These are phyloP conservation scores for Phaeosphaeria sp. DNA, from an alignment of 2,329 filamentous ascomycete species.

Conservation along the genomic window DNA sequence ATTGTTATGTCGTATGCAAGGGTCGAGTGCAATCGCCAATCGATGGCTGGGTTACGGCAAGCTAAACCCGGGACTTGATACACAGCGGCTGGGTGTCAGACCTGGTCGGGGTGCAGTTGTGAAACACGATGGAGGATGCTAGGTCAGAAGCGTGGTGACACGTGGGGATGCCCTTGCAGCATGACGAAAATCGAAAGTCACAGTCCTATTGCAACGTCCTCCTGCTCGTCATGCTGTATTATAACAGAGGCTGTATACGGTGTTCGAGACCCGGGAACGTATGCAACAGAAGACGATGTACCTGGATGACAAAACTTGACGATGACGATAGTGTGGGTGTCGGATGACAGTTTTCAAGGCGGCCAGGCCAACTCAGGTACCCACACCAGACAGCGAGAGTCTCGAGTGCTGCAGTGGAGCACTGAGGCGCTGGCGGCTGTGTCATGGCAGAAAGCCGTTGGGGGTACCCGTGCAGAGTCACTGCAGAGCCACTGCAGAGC, in stretches of 20 bases:
- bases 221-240: not conserved
- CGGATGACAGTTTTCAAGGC: conserved; percentile 8
- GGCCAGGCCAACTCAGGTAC: conserved; percentile 19
- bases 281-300: not conserved
- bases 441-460: conserved; percentile 2
- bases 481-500: not conserved
- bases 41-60: not conserved
- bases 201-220: conserved; percentile 2
- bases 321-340: not conserved
- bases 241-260: not conserved
- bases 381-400: conserved; percentile 40
- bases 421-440: conserved; percentile 10
- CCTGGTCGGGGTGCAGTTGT: conserved; percentile 23
- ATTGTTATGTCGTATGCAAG: not conserved
- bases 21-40: not conserved
- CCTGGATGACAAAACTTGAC: not conserved
- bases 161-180: conserved; percentile 26
- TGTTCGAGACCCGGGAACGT: not conserved
- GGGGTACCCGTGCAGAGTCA: not conserved
- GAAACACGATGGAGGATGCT: conserved; percentile 30
- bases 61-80: conserved; percentile 3
- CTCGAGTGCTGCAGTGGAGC: conserved; percentile 27
- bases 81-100: conserved; percentile 16
- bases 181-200: conserved; percentile 7
- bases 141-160: conserved; percentile 20